Base-by-base conservation (phyloP, 306 rosid genomes). In the Erythrophleum fordii region DNA sequence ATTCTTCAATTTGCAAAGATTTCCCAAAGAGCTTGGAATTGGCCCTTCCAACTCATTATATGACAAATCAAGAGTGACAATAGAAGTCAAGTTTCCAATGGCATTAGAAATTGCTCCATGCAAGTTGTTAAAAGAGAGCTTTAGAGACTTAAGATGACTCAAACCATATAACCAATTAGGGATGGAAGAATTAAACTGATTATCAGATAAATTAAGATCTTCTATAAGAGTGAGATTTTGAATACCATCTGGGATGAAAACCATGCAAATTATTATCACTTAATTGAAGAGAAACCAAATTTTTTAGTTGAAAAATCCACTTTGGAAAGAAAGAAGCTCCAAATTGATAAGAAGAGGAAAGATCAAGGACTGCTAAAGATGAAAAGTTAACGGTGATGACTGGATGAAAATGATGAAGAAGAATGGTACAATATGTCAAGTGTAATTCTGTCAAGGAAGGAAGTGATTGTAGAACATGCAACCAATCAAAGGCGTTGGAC, bases 141-240 rank as follows among this genome's bases (percentile, higher is more conserved):
- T 6, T 4, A 85, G 77, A 37, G 68, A 65, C 25, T 28, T 64
- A n/a, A 84, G 39, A 6, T 23, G 18, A 29, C 6, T 69, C 68
- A 80, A 18, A 51, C 39, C 16, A 5, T 14, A 11, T 9, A 77
- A 44, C 44, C 72, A 59, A 18, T 23, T 29, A 0, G 84, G 83
- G 64, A 86, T 52, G 2, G 45, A 51, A 42, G 85, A 72, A 2
- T 46, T 45, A n/a, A 87, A 23, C n/a, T 0, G 1, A 60, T 87
- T 87, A 0, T 0, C 0, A 3, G 11, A 0, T 5, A 79, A 44
- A 17, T 80, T 70, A 70, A 86, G 77, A 66, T 69, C 37, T 20
- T 65, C 29, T 53, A 84, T 76, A 5, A 79, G 62, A 42, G 84
- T 77, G 20, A 65, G 83, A 42, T 73, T 34, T 34, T 34, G 37